Evolutionary conservation across 2,329 filamentous ascomycete genomes (phyloP), one percentile per base, ranked within the genome.

Genomic region (Alternaria solani): DNA sequence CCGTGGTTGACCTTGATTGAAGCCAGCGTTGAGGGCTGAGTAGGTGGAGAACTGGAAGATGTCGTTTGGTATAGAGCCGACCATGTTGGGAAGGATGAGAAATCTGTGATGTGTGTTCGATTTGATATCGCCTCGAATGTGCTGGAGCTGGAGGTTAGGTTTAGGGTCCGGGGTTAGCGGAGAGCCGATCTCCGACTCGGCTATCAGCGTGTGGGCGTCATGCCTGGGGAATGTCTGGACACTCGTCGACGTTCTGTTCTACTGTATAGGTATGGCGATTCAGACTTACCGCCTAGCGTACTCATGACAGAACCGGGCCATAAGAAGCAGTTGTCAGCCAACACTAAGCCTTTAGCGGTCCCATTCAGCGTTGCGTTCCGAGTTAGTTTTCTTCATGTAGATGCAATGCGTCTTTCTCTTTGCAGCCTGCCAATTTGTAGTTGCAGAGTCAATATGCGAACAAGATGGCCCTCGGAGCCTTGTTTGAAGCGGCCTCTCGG

Each of bases 41-140:
- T 66, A 68, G 23, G 79, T 76, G 32, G 79, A 80, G 71, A 78
- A 81, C 59, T 81, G 80, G 64, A 79, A 81, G 62, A 82, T 78
- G 65, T 81, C 80, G 71, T 82, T 82, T 36, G 80, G 80, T 26
- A 80, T 79, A 26, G 77, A 76, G 55, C 68, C 71, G 46, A 74
- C 72, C 79, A 80, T 80, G 26, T 39, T 70, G 38, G 11, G 20
- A 25, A 32, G 6, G n/a, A 25, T 43, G 14, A 8, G 14, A 9
- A 7, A 7, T 41, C 12, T 57, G 25, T 32, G 39, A 30, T 26
- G 9, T 8, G 9, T 12, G n/a, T 26, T 23, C 25, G 30, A 18
- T 18, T 26, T 28, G 26, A 11, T 42, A 36, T 26, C 18, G 26
- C 18, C 7, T 44, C 28, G 20, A 25, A 53, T 34, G 16, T 53